These are phyloP conservation scores for Aspergillus sp. DNA, from an alignment of 2,329 filamentous ascomycete genomes.

Conservation along the genomic window DNA sequence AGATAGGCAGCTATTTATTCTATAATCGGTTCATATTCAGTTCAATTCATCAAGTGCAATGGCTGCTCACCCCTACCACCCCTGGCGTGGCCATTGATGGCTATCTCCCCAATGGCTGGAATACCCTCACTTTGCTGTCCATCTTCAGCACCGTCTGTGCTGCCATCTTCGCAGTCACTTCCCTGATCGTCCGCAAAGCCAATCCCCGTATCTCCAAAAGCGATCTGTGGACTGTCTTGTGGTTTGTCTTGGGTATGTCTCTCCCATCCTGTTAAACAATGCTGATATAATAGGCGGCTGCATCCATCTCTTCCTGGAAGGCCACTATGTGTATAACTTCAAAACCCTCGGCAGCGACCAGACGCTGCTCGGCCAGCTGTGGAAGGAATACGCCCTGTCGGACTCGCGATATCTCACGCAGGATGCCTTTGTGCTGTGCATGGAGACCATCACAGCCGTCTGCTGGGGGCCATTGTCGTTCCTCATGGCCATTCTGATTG, in stretches of 20 bases:
- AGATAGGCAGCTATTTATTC: too few relatives aligned
- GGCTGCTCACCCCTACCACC: too few relatives aligned
- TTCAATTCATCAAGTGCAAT: too few relatives aligned
- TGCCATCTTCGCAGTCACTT: too few relatives aligned
- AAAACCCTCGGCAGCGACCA: slow-evolving; percentile 56
- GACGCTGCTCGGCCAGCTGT: slow-evolving; percentile 71
- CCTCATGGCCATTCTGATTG: slow-evolving; percentile 45
- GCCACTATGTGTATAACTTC: slow-evolving; percentile 66
- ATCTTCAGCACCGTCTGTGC: too few relatives aligned
- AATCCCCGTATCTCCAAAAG: too few relatives aligned
- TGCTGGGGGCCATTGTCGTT: slow-evolving; percentile 54
- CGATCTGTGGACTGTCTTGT: too few relatives aligned
- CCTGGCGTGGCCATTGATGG: too few relatives aligned
- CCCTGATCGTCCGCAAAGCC: too few relatives aligned
- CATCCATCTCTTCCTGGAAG: slow-evolving; percentile 70
- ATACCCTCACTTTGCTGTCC: too few relatives aligned
- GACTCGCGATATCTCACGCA: slow-evolving; percentile 78
- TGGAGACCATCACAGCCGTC: slow-evolving; percentile 74
- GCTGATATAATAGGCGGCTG: slow-evolving; percentile 5
- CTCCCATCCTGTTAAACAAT: not conserved
- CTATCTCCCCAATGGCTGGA: too few relatives aligned
- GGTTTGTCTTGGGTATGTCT: slow-evolving; percentile 47
- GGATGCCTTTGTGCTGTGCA: slow-evolving; percentile 75
- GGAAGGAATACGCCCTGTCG: slow-evolving; percentile 83
- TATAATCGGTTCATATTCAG: too few relatives aligned